Percentiles rank a stretch among this genome's conserved stretches.
These are phyloP conservation scores for Alternaria atra DNA, from an alignment of 2,329 filamentous ascomycete species.

Conservation along the genomic window DNA sequence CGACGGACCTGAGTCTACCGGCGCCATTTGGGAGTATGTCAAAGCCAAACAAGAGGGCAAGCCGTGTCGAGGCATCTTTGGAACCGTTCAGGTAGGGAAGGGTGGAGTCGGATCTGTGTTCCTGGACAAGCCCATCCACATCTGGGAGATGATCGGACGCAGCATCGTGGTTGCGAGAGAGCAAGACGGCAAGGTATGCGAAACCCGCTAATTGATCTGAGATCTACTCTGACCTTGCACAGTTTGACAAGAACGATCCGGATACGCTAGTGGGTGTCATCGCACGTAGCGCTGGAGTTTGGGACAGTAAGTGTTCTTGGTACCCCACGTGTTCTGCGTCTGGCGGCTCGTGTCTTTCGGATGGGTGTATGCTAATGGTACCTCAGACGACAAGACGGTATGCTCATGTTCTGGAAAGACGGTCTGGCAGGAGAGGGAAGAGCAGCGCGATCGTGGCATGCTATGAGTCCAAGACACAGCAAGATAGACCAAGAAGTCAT, in stretches of 20 bases:
- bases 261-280: constrained; percentile 93
- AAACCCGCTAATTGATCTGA: constrained; percentile 42
- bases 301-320: constrained; percentile 67
- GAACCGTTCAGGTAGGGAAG: constrained; percentile 76
- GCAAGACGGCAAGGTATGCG: constrained; percentile 59
- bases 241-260: constrained; percentile 69
- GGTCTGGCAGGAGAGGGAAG: constrained; percentile 94
- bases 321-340: constrained; percentile 6
- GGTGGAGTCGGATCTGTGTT: constrained; percentile 82
- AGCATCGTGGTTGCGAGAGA: constrained; percentile 86
- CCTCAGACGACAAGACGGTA: constrained; percentile 84
- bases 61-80: constrained; percentile 70
- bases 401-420: constrained; percentile 98
- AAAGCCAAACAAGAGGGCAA: constrained; percentile 57
- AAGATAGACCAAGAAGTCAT: constrained; percentile 26
- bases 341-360: background rate
- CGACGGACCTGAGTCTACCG: constrained; percentile 81
- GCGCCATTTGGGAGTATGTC: constrained; percentile 77
- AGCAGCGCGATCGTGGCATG: constrained; percentile 91
- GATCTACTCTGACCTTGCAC: constrained; percentile 50
- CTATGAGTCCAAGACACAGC: constrained; percentile 61
- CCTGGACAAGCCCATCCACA: constrained; percentile 80
- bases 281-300: constrained; percentile 94
- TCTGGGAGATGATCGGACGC: constrained; percentile 96
- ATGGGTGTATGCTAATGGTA: constrained; percentile 5